Base-by-base conservation (phyloP, 495 filamentous ascomycete genomes). In the Talaromyces thailandensis region DNA sequence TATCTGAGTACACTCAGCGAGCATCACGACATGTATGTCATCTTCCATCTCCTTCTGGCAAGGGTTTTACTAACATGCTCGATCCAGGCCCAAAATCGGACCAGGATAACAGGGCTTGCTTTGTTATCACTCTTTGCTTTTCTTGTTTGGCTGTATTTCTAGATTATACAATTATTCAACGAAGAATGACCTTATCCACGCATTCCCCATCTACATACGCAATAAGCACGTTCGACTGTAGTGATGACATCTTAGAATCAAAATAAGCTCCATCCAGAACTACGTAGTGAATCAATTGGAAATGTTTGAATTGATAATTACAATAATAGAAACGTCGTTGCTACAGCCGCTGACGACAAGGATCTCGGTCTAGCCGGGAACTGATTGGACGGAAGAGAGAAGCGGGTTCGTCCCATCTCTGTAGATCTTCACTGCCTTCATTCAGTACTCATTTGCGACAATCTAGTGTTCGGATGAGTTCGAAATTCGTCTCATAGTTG, bases 1-100 rank as follows among this genome's bases (percentile, higher is more conserved):
- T 96, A 96, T 70, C 78, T 98, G 48, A 92, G 88, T 64, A 86
- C 86, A 64, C 75, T 98, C 70, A 96, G 90, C 75, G 94, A 98
- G 75, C 94, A 98, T 73, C 94, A 98, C 70, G 94, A 98, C 70
- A 98, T 98, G 93, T 85, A 78, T 65, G 79, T 80, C 32, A 24
- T 43, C 62, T 55, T 32, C 57, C 62, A 6, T 64, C 31, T 55
- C 28, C 43, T 62, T 16, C 51, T 28, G 45, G 6, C n/a, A 25
- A 51, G 12, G 32, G 32, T 37, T 12, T 37, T 53, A 21, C 56
- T 59, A 58, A 63, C 65, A 69, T 64, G 45, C 62, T 40, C 29
- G 63, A 18, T 60, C 55, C 48, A 83, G 81, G 81, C 88, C 88
- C 62, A 89, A 88, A 76, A 91, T 91, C 63, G 88, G 88, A 64